A percentile compares a stretch with the other conserved stretches of the same genome.
Conservation (phyloP, 78 protist species). For the Planoprotostelium fungivorum region DNA sequence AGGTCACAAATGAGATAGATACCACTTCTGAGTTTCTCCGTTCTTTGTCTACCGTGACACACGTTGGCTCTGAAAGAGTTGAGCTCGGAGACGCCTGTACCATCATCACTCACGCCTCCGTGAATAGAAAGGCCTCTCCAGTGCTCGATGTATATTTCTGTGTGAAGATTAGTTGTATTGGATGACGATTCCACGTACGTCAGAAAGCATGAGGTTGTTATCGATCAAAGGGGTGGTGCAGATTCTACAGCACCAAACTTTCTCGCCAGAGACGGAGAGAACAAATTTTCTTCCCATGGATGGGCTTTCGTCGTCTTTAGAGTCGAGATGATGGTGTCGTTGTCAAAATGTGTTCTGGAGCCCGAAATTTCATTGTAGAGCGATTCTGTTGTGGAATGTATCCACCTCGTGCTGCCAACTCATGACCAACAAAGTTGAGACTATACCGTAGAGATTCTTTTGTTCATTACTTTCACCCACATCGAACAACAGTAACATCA, state of each 20-base stretch:
- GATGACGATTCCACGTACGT: neutral
- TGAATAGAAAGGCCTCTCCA: neutral
- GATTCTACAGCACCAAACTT: neutral
- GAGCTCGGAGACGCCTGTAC: neutral
- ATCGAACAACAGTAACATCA: too few relatives aligned
- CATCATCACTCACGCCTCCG: neutral
- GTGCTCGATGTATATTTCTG: neutral
- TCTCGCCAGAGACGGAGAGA: neutral
- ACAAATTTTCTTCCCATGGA: neutral
- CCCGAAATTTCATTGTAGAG: too few relatives aligned
- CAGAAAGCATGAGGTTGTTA: neutral
- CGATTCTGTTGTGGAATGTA: too few relatives aligned
- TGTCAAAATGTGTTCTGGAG: too few relatives aligned
- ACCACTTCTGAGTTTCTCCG: neutral
- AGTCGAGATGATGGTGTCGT: too few relatives aligned
- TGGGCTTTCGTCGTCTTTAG: too few relatives aligned
- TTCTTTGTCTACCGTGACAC: neutral
- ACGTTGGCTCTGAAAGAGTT: neutral
- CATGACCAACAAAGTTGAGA: too few relatives aligned
- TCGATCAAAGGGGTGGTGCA: neutral
- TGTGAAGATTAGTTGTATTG: neutral
- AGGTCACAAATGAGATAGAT: neutral
- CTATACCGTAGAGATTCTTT: too few relatives aligned
- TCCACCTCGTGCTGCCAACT: too few relatives aligned
- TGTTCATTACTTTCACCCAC: too few relatives aligned